phyloP scores from a whole-genome alignment of 2,329 filamentous ascomycete genomes.

The Ploettnerulaceae sp. region DNA sequence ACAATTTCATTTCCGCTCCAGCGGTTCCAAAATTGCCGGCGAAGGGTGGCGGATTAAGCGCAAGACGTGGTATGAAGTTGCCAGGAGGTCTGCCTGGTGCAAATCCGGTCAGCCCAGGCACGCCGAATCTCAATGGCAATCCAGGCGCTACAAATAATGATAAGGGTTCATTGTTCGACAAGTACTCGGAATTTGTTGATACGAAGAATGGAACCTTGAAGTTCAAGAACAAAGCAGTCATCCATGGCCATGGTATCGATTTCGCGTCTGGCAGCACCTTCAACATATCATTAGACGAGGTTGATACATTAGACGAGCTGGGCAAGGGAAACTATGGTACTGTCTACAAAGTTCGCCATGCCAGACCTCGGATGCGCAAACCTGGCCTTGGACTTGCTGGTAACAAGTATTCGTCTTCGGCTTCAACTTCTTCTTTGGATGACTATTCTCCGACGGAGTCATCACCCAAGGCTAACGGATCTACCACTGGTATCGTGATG shows the following conservation, averaged over 20 bases:
- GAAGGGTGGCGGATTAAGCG: conserved; percentile 55
- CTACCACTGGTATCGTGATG: conserved; percentile 76
- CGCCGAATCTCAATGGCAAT: conserved; percentile 15
- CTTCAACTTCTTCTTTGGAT: conserved; percentile 35
- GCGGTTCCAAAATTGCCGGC: conserved; percentile 38
- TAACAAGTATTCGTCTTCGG: conserved; percentile 34
- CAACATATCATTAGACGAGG: conserved; percentile 90
- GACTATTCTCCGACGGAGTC: conserved; percentile 31
- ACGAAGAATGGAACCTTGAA: conserved; percentile 85
- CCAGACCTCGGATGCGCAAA: conserved; percentile 55
- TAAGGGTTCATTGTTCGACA: conserved; percentile 51
- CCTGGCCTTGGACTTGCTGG: conserved; percentile 55
- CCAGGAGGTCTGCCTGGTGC: conserved; percentile 37
- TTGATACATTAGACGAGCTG: conserved; percentile 86
- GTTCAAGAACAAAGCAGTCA: conserved; percentile 87
- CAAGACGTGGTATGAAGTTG: conserved; percentile 62
- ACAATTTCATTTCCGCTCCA: conserved; percentile 48
- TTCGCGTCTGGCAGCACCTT: conserved; percentile 88
- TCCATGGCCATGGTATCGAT: conserved; percentile 85
- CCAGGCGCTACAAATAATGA: conserved; percentile 22
- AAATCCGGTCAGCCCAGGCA: conserved; percentile 17
- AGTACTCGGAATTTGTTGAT: conserved; percentile 80
- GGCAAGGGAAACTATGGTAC: conserved; percentile 98
- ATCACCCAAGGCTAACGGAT: conserved; percentile 36
- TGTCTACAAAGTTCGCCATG: conserved; percentile 92